phyloP scores from a whole-genome alignment of 2,329 filamentous ascomycete species.

The Berkeleyomyces rouxiae region DNA sequence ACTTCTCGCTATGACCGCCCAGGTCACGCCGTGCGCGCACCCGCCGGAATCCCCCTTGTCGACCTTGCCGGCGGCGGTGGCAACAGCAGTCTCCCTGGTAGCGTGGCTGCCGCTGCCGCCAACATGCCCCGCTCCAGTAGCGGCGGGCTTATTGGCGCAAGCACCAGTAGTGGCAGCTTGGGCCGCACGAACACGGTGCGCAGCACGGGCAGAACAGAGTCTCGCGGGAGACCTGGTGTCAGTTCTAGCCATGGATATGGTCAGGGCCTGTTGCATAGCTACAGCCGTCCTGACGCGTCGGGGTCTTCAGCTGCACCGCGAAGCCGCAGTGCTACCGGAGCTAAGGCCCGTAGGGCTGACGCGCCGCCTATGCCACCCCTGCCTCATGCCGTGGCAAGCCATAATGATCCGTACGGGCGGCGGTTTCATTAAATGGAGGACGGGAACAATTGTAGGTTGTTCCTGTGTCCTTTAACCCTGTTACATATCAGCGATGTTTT shows the following conservation, averaged over 20 bases:
- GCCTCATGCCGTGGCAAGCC: constrained; percentile 8
- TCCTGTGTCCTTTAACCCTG: not conserved
- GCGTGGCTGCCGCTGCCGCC: not conserved
- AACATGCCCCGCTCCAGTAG: constrained; percentile 1
- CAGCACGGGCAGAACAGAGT: constrained; percentile 3
- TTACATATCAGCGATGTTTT: not conserved
- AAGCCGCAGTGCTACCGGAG: not conserved
- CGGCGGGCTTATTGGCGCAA: not conserved
- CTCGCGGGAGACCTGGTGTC: not conserved
- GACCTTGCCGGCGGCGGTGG: constrained; percentile 24
- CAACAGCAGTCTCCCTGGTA: not conserved
- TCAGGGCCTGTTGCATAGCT: not conserved
- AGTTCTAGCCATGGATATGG: not conserved
- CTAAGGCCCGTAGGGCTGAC: not conserved
- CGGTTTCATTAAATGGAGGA: constrained; percentile 5
- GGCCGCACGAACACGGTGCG: constrained; percentile 10
- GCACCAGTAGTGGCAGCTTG: not conserved
- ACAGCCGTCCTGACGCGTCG: not conserved
- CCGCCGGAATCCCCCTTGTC: constrained; percentile 28
- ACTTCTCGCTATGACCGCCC: constrained; percentile 41
- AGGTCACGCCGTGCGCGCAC: constrained; percentile 30
- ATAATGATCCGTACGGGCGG: constrained; percentile 9
- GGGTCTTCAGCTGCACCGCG: not conserved
- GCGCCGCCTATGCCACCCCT: constrained; percentile 11
- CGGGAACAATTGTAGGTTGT: not conserved